Evolutionary conservation across 2,329 filamentous ascomycete genomes (phyloP), one percentile per base, ranked within the genome.

Genomic region (Fonsecaea pugnacius): DNA sequence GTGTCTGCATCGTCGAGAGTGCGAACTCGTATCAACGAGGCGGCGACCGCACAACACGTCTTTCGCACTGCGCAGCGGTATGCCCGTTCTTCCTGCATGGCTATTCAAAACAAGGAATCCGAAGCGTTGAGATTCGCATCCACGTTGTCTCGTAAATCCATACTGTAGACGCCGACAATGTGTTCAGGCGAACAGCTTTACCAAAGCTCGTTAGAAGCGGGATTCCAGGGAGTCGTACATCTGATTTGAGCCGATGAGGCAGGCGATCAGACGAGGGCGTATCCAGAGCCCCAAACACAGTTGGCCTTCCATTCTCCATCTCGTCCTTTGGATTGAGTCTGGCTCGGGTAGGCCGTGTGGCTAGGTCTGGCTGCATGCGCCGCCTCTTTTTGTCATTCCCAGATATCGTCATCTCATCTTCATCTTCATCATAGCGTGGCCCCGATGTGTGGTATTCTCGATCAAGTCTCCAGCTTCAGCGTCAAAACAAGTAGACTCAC

Each of bases 401-500:
- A 30, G 27, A 30, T 30, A 30, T 30, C 1, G 27, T 30, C 27
- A 30, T 30, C 27, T 30, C 21, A 52, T 30, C 50, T 3, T 32
- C 12, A 2, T 12, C 14, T 27, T 2, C 24, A 30, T 30, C n/a
- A 52, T 52, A 14, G 46, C 35, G 7, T 21, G 27, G 30, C 24
- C 4, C 21, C 36, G 4, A 8, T n/a, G 35, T 24, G 35, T 24
- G 16, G 5, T n/a, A 21, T 27, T 10, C 33, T 18, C 12, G 27
- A 30, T 67, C 68, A 70, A 50, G 38, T 59, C 35, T 60, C 61
- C 58, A 71, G 50, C 43, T 79, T 80, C 71, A 88, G 69, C 3
- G 85, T 88, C 71, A 89, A 77, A 33, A 83, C 83, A 66, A 89
- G 78, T 70, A 89, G 76, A 64, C 80, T 85, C 30, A 83, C 77